Evolutionary conservation across 2,329 filamentous ascomycete genomes (phyloP).

Genomic region (Fusarium sp.): DNA sequence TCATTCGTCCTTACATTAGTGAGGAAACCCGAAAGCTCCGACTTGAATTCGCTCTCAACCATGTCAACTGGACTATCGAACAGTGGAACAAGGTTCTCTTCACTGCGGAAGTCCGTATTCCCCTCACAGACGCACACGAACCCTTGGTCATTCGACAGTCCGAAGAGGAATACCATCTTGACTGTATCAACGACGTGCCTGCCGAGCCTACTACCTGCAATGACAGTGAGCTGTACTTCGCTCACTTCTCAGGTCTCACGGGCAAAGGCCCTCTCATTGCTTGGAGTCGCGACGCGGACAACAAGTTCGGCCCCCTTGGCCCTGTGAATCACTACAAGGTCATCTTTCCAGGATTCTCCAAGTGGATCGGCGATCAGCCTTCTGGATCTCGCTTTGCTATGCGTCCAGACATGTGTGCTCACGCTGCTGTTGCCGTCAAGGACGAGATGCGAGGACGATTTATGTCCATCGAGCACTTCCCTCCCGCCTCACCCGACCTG

Average conservation of each 20-base stretch:
- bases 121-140: not conserved
- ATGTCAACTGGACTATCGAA: slow-evolving; percentile 23
- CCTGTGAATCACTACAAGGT: not conserved
- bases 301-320: not conserved
- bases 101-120: slow-evolving; percentile 4
- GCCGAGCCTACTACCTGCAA: not conserved
- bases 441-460: not conserved
- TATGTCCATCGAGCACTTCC: slow-evolving; percentile 7
- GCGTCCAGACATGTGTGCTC: not conserved
- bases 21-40: slow-evolving; percentile 12
- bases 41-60: slow-evolving; percentile 12
- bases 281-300: not conserved
- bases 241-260: slow-evolving; percentile 11
- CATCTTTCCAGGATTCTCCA: not conserved
- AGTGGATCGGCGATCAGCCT: slow-evolving; percentile 7
- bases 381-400: not conserved
- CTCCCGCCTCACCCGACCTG: slow-evolving; percentile 22
- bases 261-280: slow-evolving; percentile 11
- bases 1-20: slow-evolving; percentile 13
- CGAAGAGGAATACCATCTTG: slow-evolving; percentile 1
- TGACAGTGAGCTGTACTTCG: slow-evolving; percentile 1
- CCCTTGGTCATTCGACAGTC: slow-evolving; percentile 24
- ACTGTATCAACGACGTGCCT: slow-evolving; percentile 9
- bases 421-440: not conserved
- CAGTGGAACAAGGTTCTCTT: slow-evolving; percentile 27